These are phyloP conservation scores for Apiospora sp. DNA, from an alignment of 2,329 filamentous ascomycete species.

Conservation along the genomic window DNA sequence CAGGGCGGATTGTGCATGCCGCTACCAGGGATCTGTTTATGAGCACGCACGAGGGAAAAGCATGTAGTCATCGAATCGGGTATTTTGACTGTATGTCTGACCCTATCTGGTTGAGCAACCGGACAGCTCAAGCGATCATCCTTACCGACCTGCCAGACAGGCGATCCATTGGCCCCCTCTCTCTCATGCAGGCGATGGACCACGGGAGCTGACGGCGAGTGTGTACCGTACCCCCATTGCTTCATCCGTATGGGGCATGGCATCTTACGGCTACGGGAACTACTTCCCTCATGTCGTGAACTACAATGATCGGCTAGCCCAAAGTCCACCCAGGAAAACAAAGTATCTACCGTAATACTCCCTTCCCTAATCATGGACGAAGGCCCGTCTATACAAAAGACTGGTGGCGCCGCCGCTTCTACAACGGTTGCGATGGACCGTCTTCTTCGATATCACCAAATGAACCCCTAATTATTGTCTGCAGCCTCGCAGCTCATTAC, in stretches of 20 bases:
- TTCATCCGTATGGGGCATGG: constrained; percentile 15
- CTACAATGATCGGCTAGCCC: constrained; percentile 11
- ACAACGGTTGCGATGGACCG: not conserved
- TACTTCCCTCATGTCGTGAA: constrained; percentile 8
- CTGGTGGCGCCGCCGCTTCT: constrained; percentile 20
- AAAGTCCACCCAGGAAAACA: not conserved
- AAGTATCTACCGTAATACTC: constrained; percentile 10
- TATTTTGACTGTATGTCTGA: not conserved
- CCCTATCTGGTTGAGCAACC: not conserved
- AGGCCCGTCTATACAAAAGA: constrained; percentile 21
- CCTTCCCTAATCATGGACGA: constrained; percentile 5
- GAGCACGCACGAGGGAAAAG: not conserved
- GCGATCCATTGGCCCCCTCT: constrained; percentile 13
- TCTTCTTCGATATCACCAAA: constrained; percentile 19
- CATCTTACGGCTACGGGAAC: constrained; percentile 13
- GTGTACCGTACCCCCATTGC: not conserved
- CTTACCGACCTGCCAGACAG: not conserved
- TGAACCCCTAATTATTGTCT: constrained; percentile 2
- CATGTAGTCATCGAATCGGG: constrained; percentile 2
- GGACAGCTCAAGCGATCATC: not conserved
- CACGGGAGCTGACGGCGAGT: constrained; percentile 6
- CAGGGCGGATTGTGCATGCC: constrained; percentile 1
- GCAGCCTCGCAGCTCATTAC: constrained; percentile 4
- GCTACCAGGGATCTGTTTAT: constrained; percentile 5
- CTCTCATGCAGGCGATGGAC: not conserved